These are phyloP conservation scores for Coleophoma cylindrospora DNA, from an alignment of 2,329 filamentous ascomycete species.

Conservation along the genomic window DNA sequence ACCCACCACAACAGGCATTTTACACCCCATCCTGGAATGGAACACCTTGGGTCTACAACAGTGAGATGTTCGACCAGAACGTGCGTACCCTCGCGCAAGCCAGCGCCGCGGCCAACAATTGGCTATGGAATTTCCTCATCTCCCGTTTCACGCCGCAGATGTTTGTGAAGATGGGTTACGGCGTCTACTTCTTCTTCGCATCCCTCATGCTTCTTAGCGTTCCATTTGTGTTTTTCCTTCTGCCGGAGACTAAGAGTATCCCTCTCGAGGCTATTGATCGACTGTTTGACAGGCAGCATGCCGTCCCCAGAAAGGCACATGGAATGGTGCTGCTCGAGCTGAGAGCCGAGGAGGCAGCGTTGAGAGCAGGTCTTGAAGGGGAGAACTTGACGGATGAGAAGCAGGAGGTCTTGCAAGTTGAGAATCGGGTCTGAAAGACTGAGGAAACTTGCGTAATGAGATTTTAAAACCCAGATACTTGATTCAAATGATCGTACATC, in stretches of 20 bases:
- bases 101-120: conserved; percentile 66
- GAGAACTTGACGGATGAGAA: not conserved
- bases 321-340: not conserved
- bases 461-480: too few relatives aligned
- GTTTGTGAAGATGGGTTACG: conserved; percentile 52
- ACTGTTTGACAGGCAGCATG: conserved; percentile 40
- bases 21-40: conserved; percentile 72
- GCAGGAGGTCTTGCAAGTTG: not conserved
- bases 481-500: too few relatives aligned
- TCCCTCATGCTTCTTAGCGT: conserved; percentile 34
- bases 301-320: not conserved
- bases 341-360: not conserved
- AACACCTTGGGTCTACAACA: conserved; percentile 69
- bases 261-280: conserved; percentile 61
- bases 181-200: conserved; percentile 67
- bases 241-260: conserved; percentile 63
- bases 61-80: conserved; percentile 70
- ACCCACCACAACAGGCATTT: conserved; percentile 28
- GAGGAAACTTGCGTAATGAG: too few relatives aligned
- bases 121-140: conserved; percentile 64
- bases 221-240: not conserved
- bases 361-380: not conserved
- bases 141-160: conserved; percentile 63
- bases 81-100: conserved; percentile 67
- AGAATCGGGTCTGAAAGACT: too few relatives aligned